Percentiles rank a stretch among this genome's conserved stretches.
Evolutionary conservation across 2,329 filamentous ascomycete genomes (phyloP).

Genomic region (Chaetomium sp.): DNA sequence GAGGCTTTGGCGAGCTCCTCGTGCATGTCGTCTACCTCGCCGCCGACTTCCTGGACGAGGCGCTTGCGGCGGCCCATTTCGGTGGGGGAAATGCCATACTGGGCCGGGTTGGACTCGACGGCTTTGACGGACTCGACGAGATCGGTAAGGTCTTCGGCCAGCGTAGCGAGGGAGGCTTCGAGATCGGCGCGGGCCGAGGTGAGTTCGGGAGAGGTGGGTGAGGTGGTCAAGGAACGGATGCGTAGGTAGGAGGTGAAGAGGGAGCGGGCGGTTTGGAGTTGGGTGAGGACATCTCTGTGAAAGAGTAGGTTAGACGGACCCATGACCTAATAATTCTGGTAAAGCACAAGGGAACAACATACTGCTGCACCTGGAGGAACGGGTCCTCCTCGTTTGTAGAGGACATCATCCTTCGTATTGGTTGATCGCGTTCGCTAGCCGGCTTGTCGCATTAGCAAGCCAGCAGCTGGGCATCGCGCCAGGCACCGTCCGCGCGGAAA

Average conservation of each 20-base stretch:
- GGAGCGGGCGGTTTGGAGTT: slow-evolving; percentile 72
- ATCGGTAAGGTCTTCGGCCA: slow-evolving; percentile 81
- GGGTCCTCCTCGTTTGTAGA: slow-evolving; percentile 62
- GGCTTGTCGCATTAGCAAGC: slow-evolving; percentile 10
- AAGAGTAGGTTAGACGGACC: neutral
- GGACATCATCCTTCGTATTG: slow-evolving; percentile 52
- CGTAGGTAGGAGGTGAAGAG: slow-evolving; percentile 93
- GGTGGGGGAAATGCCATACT: slow-evolving; percentile 75
- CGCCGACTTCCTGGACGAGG: slow-evolving; percentile 82
- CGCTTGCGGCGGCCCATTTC: slow-evolving; percentile 76
- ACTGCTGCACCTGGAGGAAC: slow-evolving; percentile 68
- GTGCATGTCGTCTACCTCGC: slow-evolving; percentile 84
- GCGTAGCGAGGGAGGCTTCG: slow-evolving; percentile 55
- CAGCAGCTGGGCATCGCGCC: slow-evolving; percentile 14
- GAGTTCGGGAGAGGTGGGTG: slow-evolving; percentile 73
- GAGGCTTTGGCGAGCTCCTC: slow-evolving; percentile 60
- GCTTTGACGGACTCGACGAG: slow-evolving; percentile 80
- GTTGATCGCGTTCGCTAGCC: slow-evolving; percentile 9
- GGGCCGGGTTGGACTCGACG: slow-evolving; percentile 78
- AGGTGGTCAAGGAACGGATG: slow-evolving; percentile 78
- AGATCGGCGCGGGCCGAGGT: slow-evolving; percentile 69
- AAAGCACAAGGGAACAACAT: slow-evolving; percentile 25
- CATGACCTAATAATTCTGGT: neutral
- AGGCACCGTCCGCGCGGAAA: neutral
- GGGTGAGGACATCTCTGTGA: slow-evolving; percentile 75